Base-by-base conservation (phyloP, 192 early-diverging fungal species). In the Umbelopsis isabellina region DNA sequence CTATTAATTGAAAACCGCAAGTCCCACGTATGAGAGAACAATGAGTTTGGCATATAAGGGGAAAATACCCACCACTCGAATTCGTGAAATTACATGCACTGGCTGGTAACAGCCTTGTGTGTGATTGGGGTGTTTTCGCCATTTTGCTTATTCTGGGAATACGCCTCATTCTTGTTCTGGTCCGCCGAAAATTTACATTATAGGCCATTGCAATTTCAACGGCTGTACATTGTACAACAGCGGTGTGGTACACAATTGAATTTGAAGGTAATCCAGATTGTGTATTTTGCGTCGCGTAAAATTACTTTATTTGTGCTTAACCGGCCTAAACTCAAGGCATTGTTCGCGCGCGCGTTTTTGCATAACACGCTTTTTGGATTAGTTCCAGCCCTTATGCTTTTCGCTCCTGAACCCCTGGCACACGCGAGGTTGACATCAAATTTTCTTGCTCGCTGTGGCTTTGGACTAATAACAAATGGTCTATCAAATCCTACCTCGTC, bases 91-190 rank as follows among this genome's bases (percentile, higher is more conserved):
- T 33, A 7, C 55, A 61, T 61, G 27, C 27, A 30, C 55, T 61
- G 55, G 55, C 16, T 41, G 37, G 37, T 41, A 41, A 41, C 1
- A 41, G 6, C 1, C 1, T 2, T 41, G 37, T 41, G 37, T 1
- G 33, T 33, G 33, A 35, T 18, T 16, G 30, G 55, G 55, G 22
- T 13, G 50, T 2, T 35, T 2, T 35, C 16, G 21, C 33, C 27
- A 27, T 18, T 16, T 25, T 61, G 18, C 27, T 30, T 37, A 15
- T 16, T 18, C 16, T 15, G 30, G 55, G 27, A 49, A 13, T 18
- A 30, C 55, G 55, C 55, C 55, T 61, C 55, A 61, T 61, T 13
- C 55, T 61, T 27, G 27, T 33, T 61, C 55, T 37, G 55, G 55
- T 7, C 55, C 33, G 55, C 55, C 55, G 55, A 61, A 22, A 61